phyloP scores from a whole-genome alignment of 257 asterid species.

The Ophiorrhiza pumila region DNA sequence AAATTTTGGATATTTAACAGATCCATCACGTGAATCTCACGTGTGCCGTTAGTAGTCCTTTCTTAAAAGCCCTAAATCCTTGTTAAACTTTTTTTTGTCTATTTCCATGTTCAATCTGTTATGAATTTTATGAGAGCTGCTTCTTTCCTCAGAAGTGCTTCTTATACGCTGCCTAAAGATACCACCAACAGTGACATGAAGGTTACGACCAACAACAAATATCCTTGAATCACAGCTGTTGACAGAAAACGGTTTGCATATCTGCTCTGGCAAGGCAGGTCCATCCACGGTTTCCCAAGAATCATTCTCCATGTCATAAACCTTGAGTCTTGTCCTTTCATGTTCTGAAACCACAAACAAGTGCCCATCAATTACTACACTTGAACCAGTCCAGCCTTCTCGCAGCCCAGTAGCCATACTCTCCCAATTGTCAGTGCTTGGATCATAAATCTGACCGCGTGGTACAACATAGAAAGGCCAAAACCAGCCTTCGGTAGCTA shows the following conservation, averaged over 20 bases:
- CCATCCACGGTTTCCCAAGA: slow-evolving; percentile 88
- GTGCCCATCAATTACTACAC: slow-evolving; percentile 62
- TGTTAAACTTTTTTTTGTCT: too few species aligned
- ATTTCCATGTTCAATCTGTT: too few species aligned
- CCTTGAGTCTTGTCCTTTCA: slow-evolving; percentile 84
- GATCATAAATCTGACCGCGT: slow-evolving; percentile 87
- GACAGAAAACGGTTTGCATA: slow-evolving; percentile 86
- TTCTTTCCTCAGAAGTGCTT: slow-evolving; percentile 26
- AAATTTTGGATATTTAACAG: too few species aligned
- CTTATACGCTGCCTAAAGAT: slow-evolving; percentile 23
- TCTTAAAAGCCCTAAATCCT: too few species aligned
- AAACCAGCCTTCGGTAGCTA: slow-evolving; percentile 96
- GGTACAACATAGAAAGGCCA: slow-evolving; percentile 96
- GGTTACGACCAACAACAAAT: slow-evolving; percentile 78
- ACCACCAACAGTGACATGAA: slow-evolving; percentile 85
- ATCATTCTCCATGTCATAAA: slow-evolving; percentile 64
- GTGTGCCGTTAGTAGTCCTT: too few species aligned
- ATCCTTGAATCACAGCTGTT: slow-evolving; percentile 58
- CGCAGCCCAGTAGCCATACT: slow-evolving; percentile 80
- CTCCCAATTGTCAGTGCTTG: slow-evolving; percentile 70
- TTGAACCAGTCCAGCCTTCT: slow-evolving; percentile 99
- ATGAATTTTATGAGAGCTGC: too few species aligned
- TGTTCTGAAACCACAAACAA: slow-evolving; percentile 94
- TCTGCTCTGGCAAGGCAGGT: slow-evolving; percentile 74
- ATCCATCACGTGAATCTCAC: too few species aligned